Percentiles rank a stretch among this genome's conserved stretches.
phyloP scores from a whole-genome alignment of 148 eudicot genomes.

The Salicornia ramosissima region DNA sequence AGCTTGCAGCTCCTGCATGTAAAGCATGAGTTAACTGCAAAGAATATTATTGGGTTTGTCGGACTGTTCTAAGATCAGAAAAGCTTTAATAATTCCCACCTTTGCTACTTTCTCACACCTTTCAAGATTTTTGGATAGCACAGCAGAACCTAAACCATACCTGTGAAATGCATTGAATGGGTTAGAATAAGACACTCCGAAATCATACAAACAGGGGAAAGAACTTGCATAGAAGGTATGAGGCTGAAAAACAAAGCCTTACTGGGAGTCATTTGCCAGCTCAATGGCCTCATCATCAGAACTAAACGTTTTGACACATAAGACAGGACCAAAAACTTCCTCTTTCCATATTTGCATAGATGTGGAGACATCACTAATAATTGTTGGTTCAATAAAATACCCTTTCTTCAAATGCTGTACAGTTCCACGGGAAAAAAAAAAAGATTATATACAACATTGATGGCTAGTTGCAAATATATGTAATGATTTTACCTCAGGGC shows the following conservation, averaged over 20 bases:
- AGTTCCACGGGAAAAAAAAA: constrained; percentile 1
- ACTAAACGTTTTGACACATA: constrained; percentile 88
- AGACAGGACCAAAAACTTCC: constrained; percentile 96
- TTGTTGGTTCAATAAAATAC: constrained; percentile 69
- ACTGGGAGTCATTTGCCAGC: constrained; percentile 93
- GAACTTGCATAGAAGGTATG: not conserved
- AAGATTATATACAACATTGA: constrained; percentile 5
- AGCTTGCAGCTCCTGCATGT: constrained; percentile 67
- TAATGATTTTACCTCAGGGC: constrained; percentile 62
- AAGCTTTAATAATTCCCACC: constrained; percentile 40
- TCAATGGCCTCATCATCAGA: constrained; percentile 94
- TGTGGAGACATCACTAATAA: constrained; percentile 68
- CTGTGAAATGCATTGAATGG: constrained; percentile 30
- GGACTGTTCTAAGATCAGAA: constrained; percentile 6
- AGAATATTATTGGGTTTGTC: not conserved
- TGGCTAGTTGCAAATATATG: not conserved
- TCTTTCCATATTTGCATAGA: constrained; percentile 99
- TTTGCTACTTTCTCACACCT: constrained; percentile 84
- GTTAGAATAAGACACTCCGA: constrained; percentile 14
- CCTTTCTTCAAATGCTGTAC: constrained; percentile 79
- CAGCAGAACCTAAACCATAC: constrained; percentile 86
- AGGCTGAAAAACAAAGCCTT: constrained; percentile 18
- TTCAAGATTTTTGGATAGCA: constrained; percentile 76
- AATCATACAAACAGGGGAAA: not conserved
- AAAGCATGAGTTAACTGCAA: not conserved